Evolutionary conservation across 257 asterid species (phyloP).

Genomic region (Nicotiana noctiflora): DNA sequence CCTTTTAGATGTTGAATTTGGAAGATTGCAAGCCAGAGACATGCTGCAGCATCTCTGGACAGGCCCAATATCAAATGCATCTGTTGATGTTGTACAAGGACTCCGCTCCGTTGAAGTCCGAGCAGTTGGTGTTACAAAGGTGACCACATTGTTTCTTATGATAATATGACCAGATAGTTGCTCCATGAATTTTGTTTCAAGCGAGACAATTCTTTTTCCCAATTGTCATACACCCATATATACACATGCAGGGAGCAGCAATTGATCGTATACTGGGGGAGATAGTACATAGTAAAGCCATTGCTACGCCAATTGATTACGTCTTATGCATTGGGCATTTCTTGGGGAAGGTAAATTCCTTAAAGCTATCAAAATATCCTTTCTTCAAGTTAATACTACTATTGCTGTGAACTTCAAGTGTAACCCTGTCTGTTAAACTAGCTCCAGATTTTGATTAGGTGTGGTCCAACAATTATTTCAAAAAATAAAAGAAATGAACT

Average conservation of each 20-base stretch:
- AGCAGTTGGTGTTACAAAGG: constrained; percentile 97
- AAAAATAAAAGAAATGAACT: neutral
- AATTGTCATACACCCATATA: neutral
- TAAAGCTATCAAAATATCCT: neutral
- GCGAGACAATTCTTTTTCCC: neutral
- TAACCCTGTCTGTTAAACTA: neutral
- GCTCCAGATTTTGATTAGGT: neutral
- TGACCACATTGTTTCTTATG: constrained; percentile 14
- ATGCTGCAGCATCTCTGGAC: constrained; percentile 99
- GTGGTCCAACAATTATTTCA: neutral
- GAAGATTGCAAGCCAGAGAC: constrained; percentile 97
- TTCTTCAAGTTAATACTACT: neutral
- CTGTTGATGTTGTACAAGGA: constrained; percentile 96
- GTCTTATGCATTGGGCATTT: constrained; percentile 89
- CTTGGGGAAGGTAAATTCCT: constrained; percentile 60
- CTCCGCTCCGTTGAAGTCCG: constrained; percentile 91
- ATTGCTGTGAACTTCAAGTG: neutral
- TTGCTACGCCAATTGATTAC: constrained; percentile 69
- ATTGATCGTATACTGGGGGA: constrained; percentile 89
- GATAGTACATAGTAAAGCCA: constrained; percentile 82
- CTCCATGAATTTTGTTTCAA: neutral
- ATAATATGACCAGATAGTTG: neutral
- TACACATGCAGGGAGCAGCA: constrained; percentile 71
- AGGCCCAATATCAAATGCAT: constrained; percentile 92
- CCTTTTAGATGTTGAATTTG: constrained; percentile 75